Percentiles rank a stretch among this genome's conserved stretches.
phyloP scores from a whole-genome alignment of 345 rosid species.

The Murraya paniculata region DNA sequence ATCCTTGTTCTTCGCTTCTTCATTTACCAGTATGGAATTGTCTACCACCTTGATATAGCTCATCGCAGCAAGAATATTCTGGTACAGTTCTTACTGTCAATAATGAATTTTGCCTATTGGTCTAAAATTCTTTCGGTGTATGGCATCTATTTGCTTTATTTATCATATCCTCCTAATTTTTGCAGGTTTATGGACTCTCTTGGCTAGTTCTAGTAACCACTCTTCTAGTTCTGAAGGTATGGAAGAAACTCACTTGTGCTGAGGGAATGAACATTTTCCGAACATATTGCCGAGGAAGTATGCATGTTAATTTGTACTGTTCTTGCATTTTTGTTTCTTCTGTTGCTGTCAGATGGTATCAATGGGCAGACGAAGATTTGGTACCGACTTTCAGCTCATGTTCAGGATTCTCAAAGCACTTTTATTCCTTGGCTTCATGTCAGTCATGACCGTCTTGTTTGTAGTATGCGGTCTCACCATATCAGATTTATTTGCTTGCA shows the following conservation, averaged over 20 bases:
- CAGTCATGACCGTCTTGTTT: slow-evolving; percentile 81
- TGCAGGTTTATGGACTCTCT: slow-evolving; percentile 83
- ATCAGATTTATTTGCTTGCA: slow-evolving; percentile 68
- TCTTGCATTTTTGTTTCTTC: not conserved
- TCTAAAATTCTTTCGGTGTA: not conserved
- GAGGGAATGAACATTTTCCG: not conserved
- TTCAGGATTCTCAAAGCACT: slow-evolving; percentile 97
- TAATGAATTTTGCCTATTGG: slow-evolving; percentile 34
- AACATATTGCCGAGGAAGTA: not conserved
- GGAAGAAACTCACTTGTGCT: not conserved
- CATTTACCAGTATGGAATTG: slow-evolving; percentile 89
- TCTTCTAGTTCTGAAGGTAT: slow-evolving; percentile 82
- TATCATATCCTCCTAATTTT: not conserved
- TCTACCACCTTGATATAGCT: slow-evolving; percentile 90
- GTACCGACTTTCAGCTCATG: slow-evolving; percentile 85
- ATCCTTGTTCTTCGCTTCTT: slow-evolving; percentile 77
- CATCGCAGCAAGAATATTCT: slow-evolving; percentile 52
- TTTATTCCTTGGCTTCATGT: slow-evolving; percentile 79
- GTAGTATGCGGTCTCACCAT: slow-evolving; percentile 64
- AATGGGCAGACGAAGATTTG: slow-evolving; percentile 80
- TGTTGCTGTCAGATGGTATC: slow-evolving; percentile 64
- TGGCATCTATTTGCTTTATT: not conserved
- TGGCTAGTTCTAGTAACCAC: slow-evolving; percentile 66
- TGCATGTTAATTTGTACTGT: not conserved
- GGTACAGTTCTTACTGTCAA: slow-evolving; percentile 36